Evolutionary conservation across 2,329 filamentous ascomycete species (phyloP).

Genomic region (Elsinoe arachidis): DNA sequence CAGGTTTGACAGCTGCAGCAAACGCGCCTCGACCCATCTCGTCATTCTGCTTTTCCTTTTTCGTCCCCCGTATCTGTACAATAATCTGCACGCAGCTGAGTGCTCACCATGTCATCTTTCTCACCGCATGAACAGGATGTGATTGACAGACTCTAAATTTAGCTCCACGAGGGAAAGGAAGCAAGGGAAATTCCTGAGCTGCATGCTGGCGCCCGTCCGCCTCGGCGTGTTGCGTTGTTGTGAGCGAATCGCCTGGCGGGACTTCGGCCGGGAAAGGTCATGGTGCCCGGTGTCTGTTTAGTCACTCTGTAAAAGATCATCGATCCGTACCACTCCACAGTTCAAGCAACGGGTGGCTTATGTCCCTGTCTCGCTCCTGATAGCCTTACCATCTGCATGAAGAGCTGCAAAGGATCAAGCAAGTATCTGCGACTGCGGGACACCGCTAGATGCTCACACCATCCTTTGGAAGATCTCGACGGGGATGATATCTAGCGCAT

Average conservation of each 20-base stretch:
- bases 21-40: neutral
- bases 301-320: neutral
- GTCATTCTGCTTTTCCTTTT: neutral
- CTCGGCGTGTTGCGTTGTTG: neutral
- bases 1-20: conserved; percentile 7
- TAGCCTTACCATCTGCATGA: neutral
- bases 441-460: neutral
- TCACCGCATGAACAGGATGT: neutral
- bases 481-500: conserved; percentile 1
- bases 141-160: conserved; percentile 3
- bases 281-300: neutral
- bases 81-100: neutral
- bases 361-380: neutral
- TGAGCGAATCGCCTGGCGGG: conserved; percentile 8
- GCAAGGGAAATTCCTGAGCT: conserved; percentile 8
- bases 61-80: neutral
- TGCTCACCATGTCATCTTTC: neutral
- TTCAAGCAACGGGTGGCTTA: neutral
- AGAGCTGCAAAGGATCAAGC: too few species aligned
- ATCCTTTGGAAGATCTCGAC: neutral
- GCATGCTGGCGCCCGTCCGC: conserved; percentile 7
- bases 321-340: neutral
- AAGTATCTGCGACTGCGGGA: neutral
- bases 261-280: neutral
- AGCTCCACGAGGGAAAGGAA: conserved; percentile 8